A percentile compares a stretch with the other conserved stretches of the same genome.
These are phyloP conservation scores for Camelina laxa DNA, from an alignment of 345 rosid species.

Conservation along the genomic window DNA sequence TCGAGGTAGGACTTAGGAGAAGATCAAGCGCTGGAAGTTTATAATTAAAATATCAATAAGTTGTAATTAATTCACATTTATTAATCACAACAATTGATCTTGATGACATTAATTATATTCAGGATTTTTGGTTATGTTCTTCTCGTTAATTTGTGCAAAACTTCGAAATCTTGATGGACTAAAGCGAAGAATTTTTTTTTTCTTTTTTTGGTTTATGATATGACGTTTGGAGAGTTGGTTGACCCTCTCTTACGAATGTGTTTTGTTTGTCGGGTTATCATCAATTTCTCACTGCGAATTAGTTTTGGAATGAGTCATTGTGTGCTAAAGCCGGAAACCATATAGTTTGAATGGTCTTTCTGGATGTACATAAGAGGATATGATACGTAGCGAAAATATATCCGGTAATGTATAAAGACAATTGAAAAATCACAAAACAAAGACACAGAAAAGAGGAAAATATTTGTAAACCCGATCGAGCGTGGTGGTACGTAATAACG, in stretches of 20 bases:
- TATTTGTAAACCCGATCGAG: not conserved
- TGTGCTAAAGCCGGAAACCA: slow-evolving; percentile 16
- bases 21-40: slow-evolving; percentile 26
- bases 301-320: slow-evolving; percentile 7
- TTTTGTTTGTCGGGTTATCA: not conserved
- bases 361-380: not conserved
- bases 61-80: not conserved
- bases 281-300: not conserved
- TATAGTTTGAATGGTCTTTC: slow-evolving; percentile 16
- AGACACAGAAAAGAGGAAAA: not conserved
- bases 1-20: slow-evolving; percentile 15
- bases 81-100: not conserved
- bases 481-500: not conserved
- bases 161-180: not conserved
- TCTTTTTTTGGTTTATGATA: slow-evolving; percentile 1
- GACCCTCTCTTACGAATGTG: not conserved
- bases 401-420: not conserved
- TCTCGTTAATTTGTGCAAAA: not conserved
- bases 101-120: slow-evolving; percentile 3
- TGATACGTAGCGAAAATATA: not conserved
- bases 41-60: not conserved
- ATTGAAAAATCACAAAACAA: not conserved
- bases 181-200: not conserved
- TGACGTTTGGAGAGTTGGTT: not conserved
- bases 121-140: slow-evolving; percentile 32